Conservation (phyloP, 208 protist species). For the Jaenimonas drosophilae region DNA sequence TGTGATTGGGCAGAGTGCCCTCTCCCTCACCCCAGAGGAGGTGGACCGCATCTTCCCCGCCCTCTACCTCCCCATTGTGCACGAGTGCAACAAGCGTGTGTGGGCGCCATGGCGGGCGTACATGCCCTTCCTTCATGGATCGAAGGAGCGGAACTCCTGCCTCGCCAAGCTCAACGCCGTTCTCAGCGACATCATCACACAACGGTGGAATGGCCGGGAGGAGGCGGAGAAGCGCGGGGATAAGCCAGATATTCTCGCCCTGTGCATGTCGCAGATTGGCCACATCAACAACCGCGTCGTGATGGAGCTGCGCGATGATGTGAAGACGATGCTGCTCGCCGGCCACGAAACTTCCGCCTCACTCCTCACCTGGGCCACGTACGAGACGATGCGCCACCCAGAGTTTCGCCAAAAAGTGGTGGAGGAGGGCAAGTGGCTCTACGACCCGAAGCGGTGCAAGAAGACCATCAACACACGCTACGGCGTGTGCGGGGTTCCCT, state of each 20-base stretch:
- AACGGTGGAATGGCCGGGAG: conserved; percentile 42
- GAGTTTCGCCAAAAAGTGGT: conserved; percentile 43
- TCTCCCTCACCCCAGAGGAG: conserved; percentile 75
- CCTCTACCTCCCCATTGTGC: conserved; percentile 85
- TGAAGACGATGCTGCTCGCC: conserved; percentile 86
- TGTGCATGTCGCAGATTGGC: conserved; percentile 81
- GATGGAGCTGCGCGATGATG: conserved; percentile 70
- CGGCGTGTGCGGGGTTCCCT: conserved; percentile 50
- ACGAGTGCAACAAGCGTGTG: conserved; percentile 83
- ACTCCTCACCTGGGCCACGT: conserved; percentile 85
- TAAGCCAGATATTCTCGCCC: conserved; percentile 59
- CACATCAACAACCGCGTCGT: conserved; percentile 37
- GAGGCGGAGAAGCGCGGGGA: conserved; percentile 18
- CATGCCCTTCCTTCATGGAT: conserved; percentile 71
- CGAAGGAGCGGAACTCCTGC: conserved; percentile 48
- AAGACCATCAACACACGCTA: conserved; percentile 41
- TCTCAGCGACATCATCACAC: conserved; percentile 60
- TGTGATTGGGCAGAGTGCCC: conserved; percentile 76
- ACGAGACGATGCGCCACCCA: conserved; percentile 66
- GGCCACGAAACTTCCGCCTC: conserved; percentile 86
- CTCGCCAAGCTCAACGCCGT: conserved; percentile 64
- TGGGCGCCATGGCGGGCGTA: conserved; percentile 85
- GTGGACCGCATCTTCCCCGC: conserved; percentile 81
- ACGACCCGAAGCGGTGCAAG: conserved; percentile 56
- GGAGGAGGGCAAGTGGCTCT: conserved; percentile 53